Conservation (phyloP, 2,329 filamentous ascomycete genomes). For the Pseudocercospora musae region DNA sequence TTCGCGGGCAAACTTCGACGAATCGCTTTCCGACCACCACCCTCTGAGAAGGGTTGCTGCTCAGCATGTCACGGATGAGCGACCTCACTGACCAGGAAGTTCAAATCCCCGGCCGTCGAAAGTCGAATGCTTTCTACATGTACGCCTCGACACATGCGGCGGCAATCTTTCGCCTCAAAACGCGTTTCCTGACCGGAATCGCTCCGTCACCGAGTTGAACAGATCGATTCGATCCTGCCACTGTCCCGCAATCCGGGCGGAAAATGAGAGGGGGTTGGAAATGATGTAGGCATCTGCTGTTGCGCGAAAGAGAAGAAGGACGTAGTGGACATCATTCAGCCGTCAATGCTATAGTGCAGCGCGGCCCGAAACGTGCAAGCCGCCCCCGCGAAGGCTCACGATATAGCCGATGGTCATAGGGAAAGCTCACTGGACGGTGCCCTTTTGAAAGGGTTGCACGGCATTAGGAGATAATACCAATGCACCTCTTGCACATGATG, state of each 20-base stretch:
- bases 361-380: background rate
- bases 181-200: background rate
- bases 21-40: background rate
- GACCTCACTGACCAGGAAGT: background rate
- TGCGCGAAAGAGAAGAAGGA: background rate
- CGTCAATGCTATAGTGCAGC: background rate
- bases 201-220: background rate
- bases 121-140: background rate
- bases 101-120: background rate
- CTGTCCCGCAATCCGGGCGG: background rate
- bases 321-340: background rate
- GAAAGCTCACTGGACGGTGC: background rate
- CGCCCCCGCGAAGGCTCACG: background rate
- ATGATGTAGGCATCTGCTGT: background rate
- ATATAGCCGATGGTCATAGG: background rate
- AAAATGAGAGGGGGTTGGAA: background rate
- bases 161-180: background rate
- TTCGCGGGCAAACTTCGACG: background rate
- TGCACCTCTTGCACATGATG: background rate
- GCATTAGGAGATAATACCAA: background rate
- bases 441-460: background rate
- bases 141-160: background rate
- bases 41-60: background rate
- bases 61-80: background rate
- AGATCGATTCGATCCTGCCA: background rate